phyloP scores from a whole-genome alignment of 2,329 filamentous ascomycete genomes.

The Clonostachys rosea region DNA sequence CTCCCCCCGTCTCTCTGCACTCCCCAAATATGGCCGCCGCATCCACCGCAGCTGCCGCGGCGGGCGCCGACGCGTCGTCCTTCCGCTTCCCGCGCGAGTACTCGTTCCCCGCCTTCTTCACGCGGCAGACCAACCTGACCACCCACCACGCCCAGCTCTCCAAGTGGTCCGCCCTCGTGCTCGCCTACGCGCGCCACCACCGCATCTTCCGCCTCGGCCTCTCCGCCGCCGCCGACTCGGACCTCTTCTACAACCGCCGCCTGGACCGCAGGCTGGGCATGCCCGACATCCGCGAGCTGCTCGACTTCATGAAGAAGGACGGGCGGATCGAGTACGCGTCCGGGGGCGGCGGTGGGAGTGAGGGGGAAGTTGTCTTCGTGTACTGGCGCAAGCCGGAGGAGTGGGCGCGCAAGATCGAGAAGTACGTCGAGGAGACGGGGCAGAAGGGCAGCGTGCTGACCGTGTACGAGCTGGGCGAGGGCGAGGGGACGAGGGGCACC shows the following conservation, averaged over 20 bases:
- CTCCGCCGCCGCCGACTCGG: constrained; percentile 43
- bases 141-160: constrained; percentile 72
- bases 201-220: constrained; percentile 72
- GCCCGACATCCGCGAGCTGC: constrained; percentile 50
- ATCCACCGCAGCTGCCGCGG: not conserved
- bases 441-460: constrained; percentile 89
- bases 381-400: constrained; percentile 87
- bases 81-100: constrained; percentile 62
- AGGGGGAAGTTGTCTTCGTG: constrained; percentile 60
- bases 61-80: constrained; percentile 5
- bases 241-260: constrained; percentile 53
- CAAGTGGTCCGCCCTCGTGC: constrained; percentile 85
- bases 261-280: constrained; percentile 45
- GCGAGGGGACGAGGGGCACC: constrained; percentile 71
- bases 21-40: not conserved
- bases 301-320: constrained; percentile 55
- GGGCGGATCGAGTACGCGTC: constrained; percentile 63
- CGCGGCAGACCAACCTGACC: constrained; percentile 68
- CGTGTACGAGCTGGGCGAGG: constrained; percentile 84
- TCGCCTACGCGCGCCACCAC: constrained; percentile 76
- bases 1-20: too few species aligned
- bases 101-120: constrained; percentile 83
- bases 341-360: constrained; percentile 9
- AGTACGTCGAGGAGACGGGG: constrained; percentile 81
- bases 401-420: constrained; percentile 76